phyloP scores from a whole-genome alignment of 805 yeast genomes.

The Starmerella powellii region DNA sequence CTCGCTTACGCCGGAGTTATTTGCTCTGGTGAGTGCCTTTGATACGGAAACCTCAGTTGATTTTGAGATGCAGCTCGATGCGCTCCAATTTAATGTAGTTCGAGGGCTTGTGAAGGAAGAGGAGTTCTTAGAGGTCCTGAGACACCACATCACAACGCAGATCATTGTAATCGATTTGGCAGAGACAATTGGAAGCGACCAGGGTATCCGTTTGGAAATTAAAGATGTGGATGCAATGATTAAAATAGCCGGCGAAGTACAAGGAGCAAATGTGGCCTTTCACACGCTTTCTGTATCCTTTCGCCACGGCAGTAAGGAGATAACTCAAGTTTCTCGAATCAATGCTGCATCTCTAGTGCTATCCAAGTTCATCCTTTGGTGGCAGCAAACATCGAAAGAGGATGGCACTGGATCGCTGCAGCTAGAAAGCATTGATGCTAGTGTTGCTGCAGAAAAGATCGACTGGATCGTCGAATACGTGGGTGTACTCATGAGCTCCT shows the following conservation, averaged over 20 bases:
- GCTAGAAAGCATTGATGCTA: conserved; percentile 16
- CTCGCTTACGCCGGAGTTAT: conserved; percentile 36
- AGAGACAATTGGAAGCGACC: conserved; percentile 16
- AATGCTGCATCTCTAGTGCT: conserved; percentile 25
- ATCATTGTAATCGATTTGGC: conserved; percentile 33
- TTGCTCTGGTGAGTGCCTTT: conserved; percentile 33
- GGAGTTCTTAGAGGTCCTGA: background rate
- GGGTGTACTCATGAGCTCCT: conserved; percentile 3
- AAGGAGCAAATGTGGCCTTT: conserved; percentile 15
- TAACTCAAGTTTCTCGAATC: conserved; percentile 8
- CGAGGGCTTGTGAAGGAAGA: conserved; percentile 29
- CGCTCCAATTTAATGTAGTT: conserved; percentile 49
- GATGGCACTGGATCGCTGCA: conserved; percentile 16
- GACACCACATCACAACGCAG: conserved; percentile 35
- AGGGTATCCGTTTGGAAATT: conserved; percentile 11
- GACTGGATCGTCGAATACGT: conserved; percentile 14
- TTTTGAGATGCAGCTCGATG: conserved; percentile 46
- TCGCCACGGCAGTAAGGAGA: conserved; percentile 15
- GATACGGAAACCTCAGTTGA: conserved; percentile 30
- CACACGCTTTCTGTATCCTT: conserved; percentile 22
- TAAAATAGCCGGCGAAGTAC: background rate
- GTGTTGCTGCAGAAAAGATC: conserved; percentile 15
- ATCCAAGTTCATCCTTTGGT: conserved; percentile 30
- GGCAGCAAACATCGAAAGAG: conserved; percentile 12
- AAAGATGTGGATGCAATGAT: conserved; percentile 13